These are phyloP conservation scores for Albizia julibrissin DNA, from an alignment of 306 rosid genomes.

Conservation along the genomic window DNA sequence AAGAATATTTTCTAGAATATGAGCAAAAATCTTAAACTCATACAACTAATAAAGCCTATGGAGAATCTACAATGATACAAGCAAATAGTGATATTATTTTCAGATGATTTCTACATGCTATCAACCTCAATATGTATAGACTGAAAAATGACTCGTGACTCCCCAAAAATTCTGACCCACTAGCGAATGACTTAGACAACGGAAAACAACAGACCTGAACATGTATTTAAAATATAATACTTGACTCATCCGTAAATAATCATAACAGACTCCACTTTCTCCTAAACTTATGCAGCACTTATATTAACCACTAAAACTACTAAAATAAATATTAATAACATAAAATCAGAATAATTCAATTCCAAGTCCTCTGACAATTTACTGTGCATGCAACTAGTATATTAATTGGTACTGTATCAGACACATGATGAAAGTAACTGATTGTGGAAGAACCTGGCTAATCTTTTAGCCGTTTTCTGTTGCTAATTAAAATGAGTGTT, in stretches of 20 bases:
- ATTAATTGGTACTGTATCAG: not conserved
- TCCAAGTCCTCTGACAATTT: not conserved
- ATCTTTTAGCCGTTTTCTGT: slow-evolving; percentile 5
- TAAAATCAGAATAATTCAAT: not conserved
- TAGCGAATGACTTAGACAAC: not conserved
- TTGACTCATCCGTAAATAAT: not conserved
- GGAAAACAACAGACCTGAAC: not conserved
- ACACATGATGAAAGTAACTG: not conserved
- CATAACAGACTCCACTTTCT: not conserved
- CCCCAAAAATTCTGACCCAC: not conserved
- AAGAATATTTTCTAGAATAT: too few species aligned
- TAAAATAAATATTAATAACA: not conserved
- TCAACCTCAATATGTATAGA: not conserved
- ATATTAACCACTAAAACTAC: not conserved
- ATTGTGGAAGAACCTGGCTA: slow-evolving; percentile 10
- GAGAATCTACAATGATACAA: not conserved
- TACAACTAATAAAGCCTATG: not conserved
- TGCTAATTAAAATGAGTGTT: slow-evolving; percentile 1
- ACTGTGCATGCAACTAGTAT: not conserved
- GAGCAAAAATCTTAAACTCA: not conserved
- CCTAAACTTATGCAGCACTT: not conserved
- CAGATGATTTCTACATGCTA: not conserved
- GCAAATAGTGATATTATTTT: not conserved
- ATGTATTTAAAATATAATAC: not conserved
- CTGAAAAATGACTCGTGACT: not conserved